Base-by-base conservation (phyloP, 805 yeast genomes). In the Metschnikowia proteae region DNA sequence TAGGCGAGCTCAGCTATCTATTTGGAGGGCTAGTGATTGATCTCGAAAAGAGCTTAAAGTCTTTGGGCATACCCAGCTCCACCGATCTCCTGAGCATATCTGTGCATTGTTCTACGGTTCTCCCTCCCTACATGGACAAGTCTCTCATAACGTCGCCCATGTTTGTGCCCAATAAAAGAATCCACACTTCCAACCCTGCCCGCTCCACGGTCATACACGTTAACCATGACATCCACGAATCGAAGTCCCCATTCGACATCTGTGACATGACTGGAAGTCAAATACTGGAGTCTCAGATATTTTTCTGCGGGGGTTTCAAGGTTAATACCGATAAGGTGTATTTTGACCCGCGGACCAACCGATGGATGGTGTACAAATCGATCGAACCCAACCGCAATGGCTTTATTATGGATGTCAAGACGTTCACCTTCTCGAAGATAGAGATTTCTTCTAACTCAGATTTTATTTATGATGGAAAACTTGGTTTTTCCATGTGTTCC, bases 301-400 rank as follows among this genome's bases (percentile, higher is more conserved):
- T 84, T 53, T 75, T 77, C 50, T 84, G 79, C 59, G 95, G 92
- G n/a, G 95, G 94, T 0, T 79, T 84, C 60, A 78, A 77, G 46
- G 48, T 72, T 22, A 51, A 54, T 25, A 57, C 58, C 13, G 62
- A 58, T 9, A 55, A 63, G 1, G 65, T 62, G 6, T 47, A 48
- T 1, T 62, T 66, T 48, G 48, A 56, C 5, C 57, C 58, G 4
- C 55, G 58, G 2, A 46, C 56, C 17, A 67, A 61, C 49, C 51
- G 66, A 50, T 66, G 79, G 78, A 41, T 70, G 51, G 53, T 67
- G 13, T 69, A 74, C 38, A 74, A 75, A 53, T 68, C 71, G 25
- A 66, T 83, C 3, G 64, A 63, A 5, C 56, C 84, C 48, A 83
- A 81, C 59, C 74, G 74, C 45, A 68, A 74, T 37, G 83, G 79